Evolutionary conservation across 2,329 filamentous ascomycete genomes (phyloP).

Genomic region (Monosporascus sp.): DNA sequence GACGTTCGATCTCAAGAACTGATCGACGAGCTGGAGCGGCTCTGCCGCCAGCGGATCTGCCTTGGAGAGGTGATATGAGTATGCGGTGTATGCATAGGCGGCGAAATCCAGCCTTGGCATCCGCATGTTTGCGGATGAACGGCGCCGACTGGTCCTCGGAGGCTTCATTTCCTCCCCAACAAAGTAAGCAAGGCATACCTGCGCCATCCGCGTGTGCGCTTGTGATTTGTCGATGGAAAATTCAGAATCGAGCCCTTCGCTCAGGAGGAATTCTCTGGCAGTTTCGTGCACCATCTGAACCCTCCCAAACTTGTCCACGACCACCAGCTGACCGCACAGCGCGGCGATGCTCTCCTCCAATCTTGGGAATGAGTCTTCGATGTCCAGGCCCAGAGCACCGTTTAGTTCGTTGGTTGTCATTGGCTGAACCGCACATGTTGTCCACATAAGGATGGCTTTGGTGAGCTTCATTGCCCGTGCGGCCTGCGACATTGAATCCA

Average conservation of each 20-base stretch:
- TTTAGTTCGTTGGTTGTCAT: constrained; percentile 19
- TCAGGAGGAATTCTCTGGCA: constrained; percentile 21
- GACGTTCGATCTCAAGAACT: too few relatives aligned
- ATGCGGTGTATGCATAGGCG: too few relatives aligned
- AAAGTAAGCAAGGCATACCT: not conserved
- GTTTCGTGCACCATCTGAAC: constrained; percentile 24
- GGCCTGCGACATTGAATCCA: constrained; percentile 17
- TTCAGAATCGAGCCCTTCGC: not conserved
- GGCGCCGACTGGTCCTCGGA: too few relatives aligned
- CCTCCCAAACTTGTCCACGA: constrained; percentile 15
- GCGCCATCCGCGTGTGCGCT: not conserved
- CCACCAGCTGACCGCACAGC: constrained; percentile 22
- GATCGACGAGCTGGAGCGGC: too few relatives aligned
- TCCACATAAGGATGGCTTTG: constrained; percentile 21
- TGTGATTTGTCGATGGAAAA: not conserved
- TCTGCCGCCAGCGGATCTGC: too few relatives aligned
- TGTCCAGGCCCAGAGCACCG: constrained; percentile 19
- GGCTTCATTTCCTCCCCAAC: too few relatives aligned
- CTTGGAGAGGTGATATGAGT: too few relatives aligned
- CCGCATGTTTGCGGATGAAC: too few relatives aligned
- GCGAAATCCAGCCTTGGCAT: too few relatives aligned
- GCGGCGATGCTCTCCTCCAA: constrained; percentile 16
- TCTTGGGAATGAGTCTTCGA: constrained; percentile 14
- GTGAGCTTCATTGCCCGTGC: constrained; percentile 18
- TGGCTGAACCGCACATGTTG: constrained; percentile 19